Evolutionary conservation across 495 filamentous ascomycete genomes (phyloP).

Genomic region (Daldinia caldariorum): DNA sequence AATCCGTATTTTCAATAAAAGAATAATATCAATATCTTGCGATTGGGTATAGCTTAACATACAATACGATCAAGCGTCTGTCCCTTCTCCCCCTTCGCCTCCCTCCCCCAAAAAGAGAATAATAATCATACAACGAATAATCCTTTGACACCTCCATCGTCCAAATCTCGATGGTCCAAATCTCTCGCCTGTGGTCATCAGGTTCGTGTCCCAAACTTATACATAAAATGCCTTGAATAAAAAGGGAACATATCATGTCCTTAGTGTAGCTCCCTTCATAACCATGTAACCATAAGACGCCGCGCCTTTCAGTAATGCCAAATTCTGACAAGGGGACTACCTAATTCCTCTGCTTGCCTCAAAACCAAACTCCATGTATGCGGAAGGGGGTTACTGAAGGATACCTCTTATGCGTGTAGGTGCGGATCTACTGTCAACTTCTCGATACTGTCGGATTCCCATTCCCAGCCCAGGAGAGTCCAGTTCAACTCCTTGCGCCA

Average conservation of each 20-base stretch:
- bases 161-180: neutral
- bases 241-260: slow-evolving; percentile 13
- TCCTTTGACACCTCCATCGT: slow-evolving; percentile 22
- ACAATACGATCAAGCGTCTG: slow-evolving; percentile 2
- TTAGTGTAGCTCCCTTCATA: neutral
- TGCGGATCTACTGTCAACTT: slow-evolving; percentile 49
- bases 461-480: slow-evolving; percentile 88
- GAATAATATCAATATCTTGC: neutral
- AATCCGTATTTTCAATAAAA: neutral
- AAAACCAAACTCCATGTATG: slow-evolving; percentile 45
- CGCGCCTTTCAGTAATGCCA: slow-evolving; percentile 38
- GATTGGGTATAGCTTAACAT: neutral
- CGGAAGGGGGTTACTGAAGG: slow-evolving; percentile 12
- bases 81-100: too few relatives aligned
- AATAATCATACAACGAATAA: slow-evolving; percentile 22
- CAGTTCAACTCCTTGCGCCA: slow-evolving; percentile 96
- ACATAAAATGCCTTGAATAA: slow-evolving; percentile 12
- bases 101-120: too few relatives aligned
- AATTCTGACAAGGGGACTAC: slow-evolving; percentile 55
- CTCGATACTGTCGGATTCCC: slow-evolving; percentile 57
- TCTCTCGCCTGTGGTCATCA: slow-evolving; percentile 5
- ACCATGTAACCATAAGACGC: slow-evolving; percentile 13
- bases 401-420: slow-evolving; percentile 50
- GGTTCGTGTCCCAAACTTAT: slow-evolving; percentile 12
- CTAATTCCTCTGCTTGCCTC: slow-evolving; percentile 58